These are phyloP conservation scores for Cladosporium velox DNA, from an alignment of 2,329 filamentous ascomycete genomes.

Conservation along the genomic window DNA sequence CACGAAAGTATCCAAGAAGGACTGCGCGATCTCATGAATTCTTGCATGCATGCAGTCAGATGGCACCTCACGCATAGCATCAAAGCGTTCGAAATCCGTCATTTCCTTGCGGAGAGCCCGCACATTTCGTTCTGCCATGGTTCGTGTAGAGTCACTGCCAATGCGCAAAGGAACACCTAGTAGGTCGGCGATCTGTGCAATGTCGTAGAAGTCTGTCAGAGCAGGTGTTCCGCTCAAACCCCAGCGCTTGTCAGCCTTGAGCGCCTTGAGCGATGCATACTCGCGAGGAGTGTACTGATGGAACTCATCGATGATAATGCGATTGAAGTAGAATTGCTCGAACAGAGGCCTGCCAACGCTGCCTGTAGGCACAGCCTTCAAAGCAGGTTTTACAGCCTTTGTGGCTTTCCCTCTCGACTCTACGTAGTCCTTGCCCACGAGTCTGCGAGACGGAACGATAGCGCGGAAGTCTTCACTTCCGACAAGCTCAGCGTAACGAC, in stretches of 20 bases:
- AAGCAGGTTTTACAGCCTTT: constrained; percentile 21
- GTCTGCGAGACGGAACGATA: constrained; percentile 42
- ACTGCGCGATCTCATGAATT: constrained; percentile 55
- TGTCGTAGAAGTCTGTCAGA: constrained; percentile 58
- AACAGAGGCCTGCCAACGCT: constrained; percentile 41
- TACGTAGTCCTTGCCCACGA: constrained; percentile 30
- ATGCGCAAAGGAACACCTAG: constrained; percentile 58
- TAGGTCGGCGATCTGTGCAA: constrained; percentile 60
- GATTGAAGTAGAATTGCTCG: constrained; percentile 62
- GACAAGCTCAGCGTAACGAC: constrained; percentile 31
- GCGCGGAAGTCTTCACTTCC: constrained; percentile 40
- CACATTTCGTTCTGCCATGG: constrained; percentile 50
- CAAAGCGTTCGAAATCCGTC: constrained; percentile 58
- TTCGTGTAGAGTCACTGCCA: constrained; percentile 51
- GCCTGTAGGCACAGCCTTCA: constrained; percentile 5
- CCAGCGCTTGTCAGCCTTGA: constrained; percentile 59
- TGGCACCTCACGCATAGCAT: constrained; percentile 51
- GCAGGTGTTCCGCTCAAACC: constrained; percentile 65
- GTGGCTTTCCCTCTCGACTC: constrained; percentile 23
- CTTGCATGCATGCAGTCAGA: constrained; percentile 56
- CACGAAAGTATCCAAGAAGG: constrained; percentile 57
- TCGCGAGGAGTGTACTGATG: constrained; percentile 55
- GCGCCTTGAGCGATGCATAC: constrained; percentile 45
- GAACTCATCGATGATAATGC: constrained; percentile 66
- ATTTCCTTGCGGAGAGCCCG: constrained; percentile 45